Evolutionary conservation across 331 rosid species (phyloP), one percentile per base, ranked within the genome.

Genomic region (Cydonia oblonga): DNA sequence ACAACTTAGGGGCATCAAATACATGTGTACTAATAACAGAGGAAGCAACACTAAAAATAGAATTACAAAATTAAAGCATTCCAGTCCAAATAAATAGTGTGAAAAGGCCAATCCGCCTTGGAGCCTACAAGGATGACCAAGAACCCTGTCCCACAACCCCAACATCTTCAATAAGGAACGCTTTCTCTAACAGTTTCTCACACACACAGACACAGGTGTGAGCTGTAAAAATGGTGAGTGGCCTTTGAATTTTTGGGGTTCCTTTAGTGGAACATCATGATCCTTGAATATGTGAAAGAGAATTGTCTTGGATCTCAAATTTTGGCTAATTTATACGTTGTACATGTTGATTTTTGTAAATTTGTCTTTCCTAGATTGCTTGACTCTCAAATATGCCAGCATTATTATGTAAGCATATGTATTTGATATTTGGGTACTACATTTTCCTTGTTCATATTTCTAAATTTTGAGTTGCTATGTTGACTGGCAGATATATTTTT

Each of bases 401-500:
- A 8, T 33, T 64, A 20, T 64, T 20, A 20, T 7, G 46, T 12
- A 4, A 6, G 63, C 24, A 32, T 30, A 46, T 64, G 44, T 22
- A 46, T 29, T 61, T 53, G 20, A 2, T n/a, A 9, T 40, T 5
- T 59, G 46, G 64, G 11, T 16, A 33, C 18, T 20, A 32, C 35
- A 28, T 16, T n/a, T 74, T 28, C 58, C 70, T 42, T 80, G 64
- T 76, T 68, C 23, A 49, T 46, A 30, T 26, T 52, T 49, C 58
- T 46, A 18, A 16, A 42, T 30, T 42, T 29, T 15, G 46, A 46
- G 20, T 22, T 33, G 18, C 49, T 62, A 23, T 64, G 64, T 77
- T 46, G 38, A 44, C 73, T 64, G 75, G 57, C 77, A 46, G 49
- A 33, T 79, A 26, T 65, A 72, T 70, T 82, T 69, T 79, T 85